Base-by-base conservation (phyloP, 805 yeast species). In the Hemisphaericaspora nanyangensis region DNA sequence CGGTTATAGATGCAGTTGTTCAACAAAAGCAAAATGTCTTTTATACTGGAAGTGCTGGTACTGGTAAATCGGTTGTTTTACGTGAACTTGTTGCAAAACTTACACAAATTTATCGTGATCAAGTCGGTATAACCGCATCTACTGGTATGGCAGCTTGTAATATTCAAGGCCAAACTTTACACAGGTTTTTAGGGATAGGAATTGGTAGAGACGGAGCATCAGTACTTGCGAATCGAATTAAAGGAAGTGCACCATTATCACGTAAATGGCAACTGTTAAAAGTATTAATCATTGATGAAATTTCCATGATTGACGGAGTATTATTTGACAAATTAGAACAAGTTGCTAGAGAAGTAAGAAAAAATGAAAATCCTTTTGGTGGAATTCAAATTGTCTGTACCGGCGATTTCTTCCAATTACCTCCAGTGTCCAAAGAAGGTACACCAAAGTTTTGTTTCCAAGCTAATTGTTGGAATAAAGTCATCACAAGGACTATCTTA, bases 351-450 rank as follows among this genome's bases (percentile, higher is more conserved):
- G 52, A 51, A 1, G 37, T 83, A 3, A 60, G 85, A 5, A 71
- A 82, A 28, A 67, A 61, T 17, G 57, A 65, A 11, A 48, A 47
- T 35, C 96, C 97, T 0, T 93, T 93, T 70, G 99, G 99, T 5
- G 99, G 99, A 0, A 82, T 93, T 31, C 99, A 93, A 54, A 49
- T 93, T 12, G 77, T 93, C 10, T 61, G 90, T 26, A 84, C 95
- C 4, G 99, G 99, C n/a, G 99, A 93, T 62, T 90, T 91, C 56
- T 90, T 84, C 60, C 99, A 93, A 63, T 69, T 93, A 31, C 99
- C 99, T 1, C 99, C 99, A 0, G 95, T 93, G 6, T 66, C 72
- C 8, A 68, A 64, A 30, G 61, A 56, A 16, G 60, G 59, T 0
- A 54, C 45, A 29, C 61, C 65, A 2, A 56, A 55, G 24, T 93